These are phyloP conservation scores for Aspergillus pseudoglaucus DNA, from an alignment of 2,329 filamentous ascomycete genomes.

Conservation along the genomic window DNA sequence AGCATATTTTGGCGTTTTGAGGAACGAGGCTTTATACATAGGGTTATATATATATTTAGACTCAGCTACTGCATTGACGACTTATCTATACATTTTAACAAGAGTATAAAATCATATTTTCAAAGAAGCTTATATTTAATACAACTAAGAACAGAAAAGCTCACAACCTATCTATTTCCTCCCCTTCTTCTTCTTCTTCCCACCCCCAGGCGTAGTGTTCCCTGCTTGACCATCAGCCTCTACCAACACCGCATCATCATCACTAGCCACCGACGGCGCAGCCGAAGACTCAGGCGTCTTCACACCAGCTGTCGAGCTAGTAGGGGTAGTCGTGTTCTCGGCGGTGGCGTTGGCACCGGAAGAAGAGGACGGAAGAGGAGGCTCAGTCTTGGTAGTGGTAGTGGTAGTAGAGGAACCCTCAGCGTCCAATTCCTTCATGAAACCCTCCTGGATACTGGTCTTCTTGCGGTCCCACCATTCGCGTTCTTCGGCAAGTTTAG, in stretches of 20 bases:
- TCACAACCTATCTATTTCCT: slow-evolving; percentile 32
- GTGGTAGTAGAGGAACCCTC: slow-evolving; percentile 9
- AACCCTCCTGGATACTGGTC: slow-evolving; percentile 64
- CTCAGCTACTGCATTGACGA: background rate
- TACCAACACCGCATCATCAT: slow-evolving; percentile 73
- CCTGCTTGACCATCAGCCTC: slow-evolving; percentile 51
- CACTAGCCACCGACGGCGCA: slow-evolving; percentile 44
- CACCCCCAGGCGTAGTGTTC: slow-evolving; percentile 20
- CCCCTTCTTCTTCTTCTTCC: slow-evolving; percentile 42
- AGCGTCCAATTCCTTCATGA: slow-evolving; percentile 71
- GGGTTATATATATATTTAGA: background rate
- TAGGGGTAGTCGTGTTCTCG: slow-evolving; percentile 10
- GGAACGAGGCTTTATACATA: background rate
- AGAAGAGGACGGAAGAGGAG: slow-evolving; percentile 1
- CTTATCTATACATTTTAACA: too few species aligned
- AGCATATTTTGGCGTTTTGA: background rate
- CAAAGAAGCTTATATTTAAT: too few species aligned
- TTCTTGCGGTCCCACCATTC: slow-evolving; percentile 89
- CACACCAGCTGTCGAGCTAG: background rate
- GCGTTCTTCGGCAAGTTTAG: slow-evolving; percentile 66
- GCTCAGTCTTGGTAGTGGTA: slow-evolving; percentile 9
- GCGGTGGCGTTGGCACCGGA: slow-evolving; percentile 6
- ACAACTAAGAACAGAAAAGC: background rate
- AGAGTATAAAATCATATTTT: too few species aligned
- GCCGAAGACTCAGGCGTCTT: slow-evolving; percentile 16